Conservation (phyloP, 2,329 filamentous ascomycete species). For the Fusarium redolens region DNA sequence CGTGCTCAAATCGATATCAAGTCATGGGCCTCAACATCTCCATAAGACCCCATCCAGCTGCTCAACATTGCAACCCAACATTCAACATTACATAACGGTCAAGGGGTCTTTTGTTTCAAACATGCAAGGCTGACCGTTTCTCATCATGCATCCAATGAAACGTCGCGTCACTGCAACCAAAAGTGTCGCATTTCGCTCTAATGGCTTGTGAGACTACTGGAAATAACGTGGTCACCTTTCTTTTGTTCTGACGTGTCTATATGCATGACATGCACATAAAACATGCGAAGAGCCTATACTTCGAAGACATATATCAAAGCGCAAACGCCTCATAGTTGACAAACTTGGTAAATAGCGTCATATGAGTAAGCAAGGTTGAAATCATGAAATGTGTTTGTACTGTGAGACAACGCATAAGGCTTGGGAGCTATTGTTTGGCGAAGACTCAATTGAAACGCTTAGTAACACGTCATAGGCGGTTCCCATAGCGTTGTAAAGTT, state of each 20-base stretch:
- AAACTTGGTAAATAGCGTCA: neutral
- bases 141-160: neutral
- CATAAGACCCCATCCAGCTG: neutral
- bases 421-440: neutral
- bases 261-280: neutral
- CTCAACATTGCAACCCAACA: neutral
- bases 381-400: rapidly evolving
- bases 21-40: neutral
- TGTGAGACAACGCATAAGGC: rapidly evolving
- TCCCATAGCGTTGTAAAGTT: rapidly evolving
- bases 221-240: neutral
- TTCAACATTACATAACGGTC: too few relatives aligned
- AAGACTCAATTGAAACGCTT: rapidly evolving
- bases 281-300: neutral
- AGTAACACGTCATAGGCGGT: neutral
- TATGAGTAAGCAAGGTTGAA: rapidly evolving
- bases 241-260: neutral
- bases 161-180: neutral
- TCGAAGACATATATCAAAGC: neutral
- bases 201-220: rapidly evolving
- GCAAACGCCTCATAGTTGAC: neutral
- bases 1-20: neutral
- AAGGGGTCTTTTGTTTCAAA: neutral
- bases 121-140: neutral
- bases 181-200: rapidly evolving